phyloP scores from a whole-genome alignment of 345 rosid genomes.

The Syzygium jambos region DNA sequence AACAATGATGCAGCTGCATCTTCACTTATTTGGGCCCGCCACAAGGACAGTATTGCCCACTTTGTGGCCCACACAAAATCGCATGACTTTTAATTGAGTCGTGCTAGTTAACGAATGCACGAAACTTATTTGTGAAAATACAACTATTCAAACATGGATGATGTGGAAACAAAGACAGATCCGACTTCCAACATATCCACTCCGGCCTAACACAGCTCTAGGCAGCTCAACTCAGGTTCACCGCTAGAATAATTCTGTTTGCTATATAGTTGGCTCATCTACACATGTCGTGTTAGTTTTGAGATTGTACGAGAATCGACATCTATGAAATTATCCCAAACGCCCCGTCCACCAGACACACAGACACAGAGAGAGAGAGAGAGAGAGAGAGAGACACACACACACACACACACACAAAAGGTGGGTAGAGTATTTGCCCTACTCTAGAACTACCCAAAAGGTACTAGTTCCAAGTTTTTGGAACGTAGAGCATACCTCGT shows the following conservation, averaged over 20 bases:
- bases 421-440: not conserved
- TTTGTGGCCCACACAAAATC: not conserved
- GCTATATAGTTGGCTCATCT: not conserved
- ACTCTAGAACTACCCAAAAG: not conserved
- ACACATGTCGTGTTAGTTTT: not conserved
- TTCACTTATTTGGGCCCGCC: not conserved
- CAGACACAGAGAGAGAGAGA: too few species aligned
- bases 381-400: too few species aligned
- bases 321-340: not conserved
- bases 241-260: too few species aligned
- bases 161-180: not conserved
- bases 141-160: not conserved
- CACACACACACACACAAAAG: not conserved
- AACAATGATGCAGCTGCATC: not conserved
- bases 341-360: not conserved
- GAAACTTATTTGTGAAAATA: not conserved
- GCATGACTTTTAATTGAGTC: not conserved
- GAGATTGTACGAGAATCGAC: not conserved
- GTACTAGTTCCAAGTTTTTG: not conserved
- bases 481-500: not conserved
- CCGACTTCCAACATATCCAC: not conserved
- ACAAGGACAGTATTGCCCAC: not conserved
- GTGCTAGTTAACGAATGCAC: not conserved
- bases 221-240: too few species aligned
- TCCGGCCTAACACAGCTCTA: not conserved